These are phyloP conservation scores for Scutellaria baicalensis DNA, from an alignment of 257 asterid species.

Conservation along the genomic window DNA sequence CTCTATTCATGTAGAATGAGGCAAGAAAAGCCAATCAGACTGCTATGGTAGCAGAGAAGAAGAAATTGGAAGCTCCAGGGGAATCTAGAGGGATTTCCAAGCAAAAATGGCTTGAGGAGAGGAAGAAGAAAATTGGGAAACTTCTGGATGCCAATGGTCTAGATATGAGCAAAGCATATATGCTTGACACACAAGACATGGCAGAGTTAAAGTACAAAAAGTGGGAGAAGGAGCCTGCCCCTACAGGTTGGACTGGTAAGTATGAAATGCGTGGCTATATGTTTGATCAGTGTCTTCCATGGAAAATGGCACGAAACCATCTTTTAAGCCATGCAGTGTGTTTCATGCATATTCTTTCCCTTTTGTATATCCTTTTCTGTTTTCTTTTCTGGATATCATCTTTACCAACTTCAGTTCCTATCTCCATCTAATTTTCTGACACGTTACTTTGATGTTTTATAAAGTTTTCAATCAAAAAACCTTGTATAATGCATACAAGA, in stretches of 20 bases:
- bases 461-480: conserved; percentile 89
- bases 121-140: conserved; percentile 89
- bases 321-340: neutral
- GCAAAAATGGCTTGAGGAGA: conserved; percentile 95
- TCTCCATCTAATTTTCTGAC: neutral
- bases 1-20: conserved; percentile 41
- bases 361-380: neutral
- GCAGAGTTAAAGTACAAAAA: conserved; percentile 85
- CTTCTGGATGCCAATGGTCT: conserved; percentile 88
- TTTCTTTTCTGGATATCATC: neutral
- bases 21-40: conserved; percentile 93
- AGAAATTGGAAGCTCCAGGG: conserved; percentile 55
- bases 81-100: conserved; percentile 93
- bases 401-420: neutral
- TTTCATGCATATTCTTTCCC: neutral
- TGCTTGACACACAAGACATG: conserved; percentile 87
- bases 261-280: neutral
- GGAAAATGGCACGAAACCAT: neutral
- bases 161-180: conserved; percentile 85
- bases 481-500: conserved; percentile 79
- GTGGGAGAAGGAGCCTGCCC: conserved; percentile 95
- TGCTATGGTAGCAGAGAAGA: conserved; percentile 86
- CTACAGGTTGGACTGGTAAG: conserved; percentile 97
- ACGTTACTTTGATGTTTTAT: neutral
- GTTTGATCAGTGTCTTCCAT: neutral